Percentiles rank a stretch among this genome's conserved stretches.
These are phyloP conservation scores for Globisporangium uncinulatum DNA, from an alignment of 352 stramenopile genomes.

Conservation along the genomic window DNA sequence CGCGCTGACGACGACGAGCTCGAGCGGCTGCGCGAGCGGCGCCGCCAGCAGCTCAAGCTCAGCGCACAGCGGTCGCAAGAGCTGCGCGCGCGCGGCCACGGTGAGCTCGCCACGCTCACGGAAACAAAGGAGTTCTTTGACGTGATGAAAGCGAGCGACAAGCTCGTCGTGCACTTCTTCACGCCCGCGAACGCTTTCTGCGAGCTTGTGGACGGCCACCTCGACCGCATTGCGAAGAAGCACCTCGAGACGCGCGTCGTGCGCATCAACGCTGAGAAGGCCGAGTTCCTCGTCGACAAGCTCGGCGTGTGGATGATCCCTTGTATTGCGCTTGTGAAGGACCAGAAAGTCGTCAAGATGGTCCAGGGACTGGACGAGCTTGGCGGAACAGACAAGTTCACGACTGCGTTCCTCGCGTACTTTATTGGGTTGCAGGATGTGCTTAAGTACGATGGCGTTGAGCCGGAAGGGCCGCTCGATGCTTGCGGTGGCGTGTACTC, in stretches of 20 bases:
- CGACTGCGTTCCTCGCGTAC: slow-evolving; percentile 88
- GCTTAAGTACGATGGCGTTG: slow-evolving; percentile 93
- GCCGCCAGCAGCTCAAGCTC: slow-evolving; percentile 70
- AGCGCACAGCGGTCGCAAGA: slow-evolving; percentile 67
- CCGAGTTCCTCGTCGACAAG: slow-evolving; percentile 95
- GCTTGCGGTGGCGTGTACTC: slow-evolving; percentile 59
- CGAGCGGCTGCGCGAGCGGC: slow-evolving; percentile 79
- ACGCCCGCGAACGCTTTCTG: slow-evolving; percentile 90
- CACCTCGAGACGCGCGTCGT: slow-evolving; percentile 95
- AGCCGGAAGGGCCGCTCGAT: slow-evolving; percentile 56
- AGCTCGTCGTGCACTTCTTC: slow-evolving; percentile 95
- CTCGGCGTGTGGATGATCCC: slow-evolving; percentile 96
- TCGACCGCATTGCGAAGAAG: slow-evolving; percentile 83
- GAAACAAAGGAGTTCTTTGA: slow-evolving; percentile 96
- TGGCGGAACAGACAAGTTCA: slow-evolving; percentile 92
- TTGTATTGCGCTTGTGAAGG: slow-evolving; percentile 93
- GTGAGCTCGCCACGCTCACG: slow-evolving; percentile 85
- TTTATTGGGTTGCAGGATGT: slow-evolving; percentile 92
- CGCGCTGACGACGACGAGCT: slow-evolving; percentile 86
- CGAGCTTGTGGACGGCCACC: slow-evolving; percentile 91
- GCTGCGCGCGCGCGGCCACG: slow-evolving; percentile 74
- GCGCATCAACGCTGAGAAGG: slow-evolving; percentile 96
- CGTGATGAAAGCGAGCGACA: slow-evolving; percentile 88
- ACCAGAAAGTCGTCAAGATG: slow-evolving; percentile 96
- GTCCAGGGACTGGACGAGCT: slow-evolving; percentile 94